Evolutionary conservation across 495 filamentous ascomycete genomes (phyloP).

Genomic region (Beverwykella pulmonaria): DNA sequence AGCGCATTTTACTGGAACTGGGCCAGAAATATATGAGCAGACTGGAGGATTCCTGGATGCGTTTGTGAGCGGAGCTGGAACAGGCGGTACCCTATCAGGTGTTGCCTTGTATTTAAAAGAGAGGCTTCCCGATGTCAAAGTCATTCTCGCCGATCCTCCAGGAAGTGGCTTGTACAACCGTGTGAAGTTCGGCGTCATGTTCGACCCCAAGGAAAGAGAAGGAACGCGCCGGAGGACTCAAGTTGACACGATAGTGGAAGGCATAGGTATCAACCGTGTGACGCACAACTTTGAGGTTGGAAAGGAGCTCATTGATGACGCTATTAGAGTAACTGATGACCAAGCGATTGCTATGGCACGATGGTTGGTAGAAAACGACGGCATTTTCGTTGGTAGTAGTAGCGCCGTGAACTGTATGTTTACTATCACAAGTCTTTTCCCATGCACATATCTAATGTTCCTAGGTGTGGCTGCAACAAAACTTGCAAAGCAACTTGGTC

Average conservation of each 20-base stretch:
- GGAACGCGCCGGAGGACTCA: constrained; percentile 85
- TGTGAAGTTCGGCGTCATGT: constrained; percentile 93
- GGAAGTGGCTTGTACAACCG: constrained; percentile 92
- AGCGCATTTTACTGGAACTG: constrained; percentile 81
- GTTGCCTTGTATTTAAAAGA: constrained; percentile 82
- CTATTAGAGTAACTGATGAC: constrained; percentile 85
- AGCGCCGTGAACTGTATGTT: constrained; percentile 88
- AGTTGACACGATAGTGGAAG: constrained; percentile 95
- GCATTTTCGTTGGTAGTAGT: constrained; percentile 90
- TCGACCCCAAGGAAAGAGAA: constrained; percentile 81
- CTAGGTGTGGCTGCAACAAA: constrained; percentile 79
- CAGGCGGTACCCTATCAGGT: constrained; percentile 90
- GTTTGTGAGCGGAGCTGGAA: constrained; percentile 94
- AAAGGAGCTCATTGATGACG: constrained; percentile 81
- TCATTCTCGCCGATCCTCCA: constrained; percentile 91
- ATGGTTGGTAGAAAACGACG: constrained; percentile 94
- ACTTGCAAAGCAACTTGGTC: constrained; percentile 72
- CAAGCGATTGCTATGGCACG: constrained; percentile 92
- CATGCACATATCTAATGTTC: constrained; percentile 14
- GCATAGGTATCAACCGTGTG: constrained; percentile 89
- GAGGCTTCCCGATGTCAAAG: constrained; percentile 59
- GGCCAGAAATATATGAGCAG: constrained; percentile 84
- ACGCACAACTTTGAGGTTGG: constrained; percentile 92
- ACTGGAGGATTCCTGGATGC: constrained; percentile 77
- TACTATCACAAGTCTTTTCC: not conserved